A percentile compares a stretch with the other conserved stretches of the same genome.
Conservation (phyloP, 768 basidiomycete species). For the Leccinum imitatum region DNA sequence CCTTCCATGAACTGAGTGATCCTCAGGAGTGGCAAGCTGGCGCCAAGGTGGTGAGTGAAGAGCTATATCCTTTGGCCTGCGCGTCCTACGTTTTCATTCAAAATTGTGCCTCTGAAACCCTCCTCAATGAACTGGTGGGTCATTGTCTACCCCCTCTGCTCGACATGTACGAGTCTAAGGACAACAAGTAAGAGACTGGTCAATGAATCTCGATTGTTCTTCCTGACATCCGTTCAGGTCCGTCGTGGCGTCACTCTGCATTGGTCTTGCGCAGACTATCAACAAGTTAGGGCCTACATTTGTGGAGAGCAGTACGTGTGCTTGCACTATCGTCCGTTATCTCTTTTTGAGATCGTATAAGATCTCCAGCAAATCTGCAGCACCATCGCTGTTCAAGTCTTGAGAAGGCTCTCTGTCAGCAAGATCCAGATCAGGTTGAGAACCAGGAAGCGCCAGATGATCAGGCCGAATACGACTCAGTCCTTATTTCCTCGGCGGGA, state of each 20-base stretch:
- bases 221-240: constrained; percentile 46
- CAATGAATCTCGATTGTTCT: constrained; percentile 5
- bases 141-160: constrained; percentile 73
- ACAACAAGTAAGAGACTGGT: constrained; percentile 80
- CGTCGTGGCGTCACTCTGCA: constrained; percentile 85
- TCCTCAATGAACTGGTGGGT: constrained; percentile 76
- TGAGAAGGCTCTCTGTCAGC: constrained; percentile 95
- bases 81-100: constrained; percentile 10
- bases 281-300: constrained; percentile 90
- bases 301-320: constrained; percentile 67
- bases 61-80: not conserved
- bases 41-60: constrained; percentile 51
- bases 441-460: constrained; percentile 83
- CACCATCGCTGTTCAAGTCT: constrained; percentile 71
- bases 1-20: constrained; percentile 87
- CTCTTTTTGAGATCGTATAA: constrained; percentile 29
- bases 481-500: constrained; percentile 89
- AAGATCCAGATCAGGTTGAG: constrained; percentile 92
- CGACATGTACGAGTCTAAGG: constrained; percentile 91
- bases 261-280: constrained; percentile 88
- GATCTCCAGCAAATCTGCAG: constrained; percentile 76
- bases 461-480: constrained; percentile 94
- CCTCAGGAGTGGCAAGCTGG: constrained; percentile 85
- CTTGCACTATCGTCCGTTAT: not conserved
- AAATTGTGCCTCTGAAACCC: constrained; percentile 53